Percentiles rank a stretch among this genome's conserved stretches.
These are phyloP conservation scores for Fraxinus nigra DNA, from an alignment of 305 asterid species.

Conservation along the genomic window DNA sequence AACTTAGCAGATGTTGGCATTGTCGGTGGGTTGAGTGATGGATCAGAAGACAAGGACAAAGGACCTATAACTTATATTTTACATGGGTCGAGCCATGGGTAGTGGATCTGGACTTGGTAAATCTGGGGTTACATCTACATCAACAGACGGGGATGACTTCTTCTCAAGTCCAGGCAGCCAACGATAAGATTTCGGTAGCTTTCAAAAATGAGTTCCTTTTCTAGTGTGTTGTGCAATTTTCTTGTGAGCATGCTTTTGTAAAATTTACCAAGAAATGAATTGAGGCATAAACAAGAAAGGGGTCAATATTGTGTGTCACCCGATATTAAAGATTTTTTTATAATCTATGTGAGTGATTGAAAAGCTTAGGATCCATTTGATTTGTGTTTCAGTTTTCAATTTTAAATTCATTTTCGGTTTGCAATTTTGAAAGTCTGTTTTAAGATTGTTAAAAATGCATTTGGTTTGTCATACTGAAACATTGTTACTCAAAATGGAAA, in stretches of 20 bases:
- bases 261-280: slow-evolving; percentile 16
- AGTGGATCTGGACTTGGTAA: slow-evolving; percentile 54
- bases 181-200: slow-evolving; percentile 57
- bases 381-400: too few relatives aligned
- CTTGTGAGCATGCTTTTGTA: slow-evolving; percentile 17
- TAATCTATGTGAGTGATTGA: neutral
- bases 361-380: neutral
- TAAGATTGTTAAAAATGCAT: too few relatives aligned
- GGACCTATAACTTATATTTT: slow-evolving; percentile 53
- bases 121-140: slow-evolving; percentile 48
- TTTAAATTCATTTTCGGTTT: too few relatives aligned
- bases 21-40: slow-evolving; percentile 68
- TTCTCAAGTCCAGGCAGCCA: slow-evolving; percentile 66
- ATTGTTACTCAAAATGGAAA: too few relatives aligned
- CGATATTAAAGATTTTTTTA: neutral
- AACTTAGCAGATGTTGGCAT: slow-evolving; percentile 82
- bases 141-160: slow-evolving; percentile 50
- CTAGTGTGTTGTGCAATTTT: slow-evolving; percentile 11
- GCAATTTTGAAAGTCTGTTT: too few relatives aligned
- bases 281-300: neutral
- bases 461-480: too few relatives aligned
- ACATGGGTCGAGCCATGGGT: slow-evolving; percentile 66
- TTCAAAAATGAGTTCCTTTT: slow-evolving; percentile 47
- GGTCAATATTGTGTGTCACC: neutral
- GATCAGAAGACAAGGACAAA: slow-evolving; percentile 58